Evolutionary conservation across 768 basidiomycete species (phyloP).

Genomic region (Mrakia gelida): DNA sequence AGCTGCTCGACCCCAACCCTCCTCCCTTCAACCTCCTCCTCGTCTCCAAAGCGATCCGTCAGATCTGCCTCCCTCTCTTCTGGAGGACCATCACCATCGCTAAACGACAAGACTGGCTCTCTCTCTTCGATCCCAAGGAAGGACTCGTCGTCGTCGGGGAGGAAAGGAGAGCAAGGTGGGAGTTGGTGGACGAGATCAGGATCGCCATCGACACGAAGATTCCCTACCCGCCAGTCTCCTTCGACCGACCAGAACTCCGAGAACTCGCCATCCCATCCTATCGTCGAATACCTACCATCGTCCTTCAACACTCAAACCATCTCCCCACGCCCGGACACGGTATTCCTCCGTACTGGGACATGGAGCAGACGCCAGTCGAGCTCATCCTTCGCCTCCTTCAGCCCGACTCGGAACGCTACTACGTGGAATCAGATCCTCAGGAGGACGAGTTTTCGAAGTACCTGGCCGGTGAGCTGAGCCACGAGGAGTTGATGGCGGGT

Average conservation of each 20-base stretch:
- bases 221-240: background rate
- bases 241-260: background rate
- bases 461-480: too few species aligned
- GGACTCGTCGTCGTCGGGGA: background rate
- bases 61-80: slow-evolving; percentile 5
- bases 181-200: background rate
- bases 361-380: too few species aligned
- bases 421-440: too few species aligned
- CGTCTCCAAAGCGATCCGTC: background rate
- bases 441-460: too few species aligned
- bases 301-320: background rate
- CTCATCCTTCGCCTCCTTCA: too few species aligned
- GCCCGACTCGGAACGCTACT: too few species aligned
- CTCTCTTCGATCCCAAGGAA: background rate
- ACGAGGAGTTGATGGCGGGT: too few species aligned
- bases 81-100: background rate
- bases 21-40: background rate
- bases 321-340: too few species aligned
- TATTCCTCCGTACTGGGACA: too few species aligned
- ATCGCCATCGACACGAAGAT: background rate
- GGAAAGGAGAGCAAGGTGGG: background rate
- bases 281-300: background rate
- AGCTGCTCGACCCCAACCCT: too few species aligned
- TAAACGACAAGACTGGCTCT: background rate
- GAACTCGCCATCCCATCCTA: background rate